Evolutionary conservation across 805 yeast species (phyloP), one percentile per base, ranked within the genome.

Genomic region (Blastobotrys terrestris): DNA sequence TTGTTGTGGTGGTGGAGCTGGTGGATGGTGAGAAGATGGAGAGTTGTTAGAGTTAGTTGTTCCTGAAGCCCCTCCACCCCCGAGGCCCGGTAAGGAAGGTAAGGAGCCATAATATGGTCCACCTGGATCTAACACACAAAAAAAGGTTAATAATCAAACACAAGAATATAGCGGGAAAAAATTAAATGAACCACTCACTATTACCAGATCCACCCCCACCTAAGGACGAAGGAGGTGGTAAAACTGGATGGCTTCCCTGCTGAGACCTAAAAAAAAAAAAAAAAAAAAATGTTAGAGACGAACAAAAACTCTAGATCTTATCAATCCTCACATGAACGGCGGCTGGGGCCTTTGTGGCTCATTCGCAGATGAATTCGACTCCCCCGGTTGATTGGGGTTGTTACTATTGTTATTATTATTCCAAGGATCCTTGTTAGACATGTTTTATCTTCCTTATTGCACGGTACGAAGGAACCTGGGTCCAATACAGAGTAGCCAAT

Each of bases 211-310:
- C 35, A 6, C 53, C 56, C 19, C 56, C 52, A 56, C 61, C 59
- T 53, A 65, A 52, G 7, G 62, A 55, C 41, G 63, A 53, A 11
- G 70, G 70, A 3, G 69, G 67, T 15, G 70, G 70, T 22, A 68
- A 58, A 41, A 63, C 65, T n/a, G 70, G 68, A 47, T 52, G 69
- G n/a, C 64, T 65, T 11, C 53, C 54, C 40, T 55, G 56, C 53
- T 61, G 66, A 48, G 57, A 19, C 39, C 62, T 58, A 47, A 19
- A 44, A 35, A 54, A 48, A 52, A 58, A 39, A 44, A 58, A 53
- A 42, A 58, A 51, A 31, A 22, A 22, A 44, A 8, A 48, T 13
- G 41, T n/a, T n/a, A n/a, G n/a, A n/a, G n/a, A n/a, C 39, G 31
- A 4, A 3, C 39, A 39, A 20, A 21, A 16, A 18, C 14, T 46